Evolutionary conservation across 1,284 basidiomycete species (phyloP).

Genomic region (Kwoniella shivajii): DNA sequence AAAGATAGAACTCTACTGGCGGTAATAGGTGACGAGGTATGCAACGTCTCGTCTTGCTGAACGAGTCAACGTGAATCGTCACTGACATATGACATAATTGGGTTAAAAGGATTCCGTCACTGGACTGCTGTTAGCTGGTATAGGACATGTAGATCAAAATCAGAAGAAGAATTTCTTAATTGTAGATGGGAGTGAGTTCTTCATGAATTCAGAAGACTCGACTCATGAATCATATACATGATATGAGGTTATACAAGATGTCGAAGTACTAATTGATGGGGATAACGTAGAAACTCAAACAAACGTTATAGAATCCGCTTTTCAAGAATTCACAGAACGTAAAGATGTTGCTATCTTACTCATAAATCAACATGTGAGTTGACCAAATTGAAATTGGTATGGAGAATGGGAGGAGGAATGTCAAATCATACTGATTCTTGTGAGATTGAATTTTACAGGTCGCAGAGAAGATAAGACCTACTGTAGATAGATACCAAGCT

Average conservation of each 20-base stretch:
- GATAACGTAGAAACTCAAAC: constrained; percentile 74
- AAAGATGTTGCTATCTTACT: constrained; percentile 92
- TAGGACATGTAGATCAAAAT: constrained; percentile 82
- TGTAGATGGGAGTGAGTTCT: constrained; percentile 77
- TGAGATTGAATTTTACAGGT: constrained; percentile 61
- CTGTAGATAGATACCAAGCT: constrained; percentile 92
- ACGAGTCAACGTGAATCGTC: background rate
- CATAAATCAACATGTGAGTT: constrained; percentile 91
- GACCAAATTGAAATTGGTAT: no score
- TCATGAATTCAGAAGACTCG: background rate
- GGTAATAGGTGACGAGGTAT: constrained; percentile 92
- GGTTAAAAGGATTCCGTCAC: constrained; percentile 92
- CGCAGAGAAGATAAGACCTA: constrained; percentile 93
- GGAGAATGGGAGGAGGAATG: background rate
- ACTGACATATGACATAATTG: no score
- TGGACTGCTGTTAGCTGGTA: constrained; percentile 84
- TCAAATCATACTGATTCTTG: background rate
- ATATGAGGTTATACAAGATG: background rate
- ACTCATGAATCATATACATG: background rate
- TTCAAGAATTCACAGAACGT: constrained; percentile 88
- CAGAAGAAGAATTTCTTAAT: constrained; percentile 96
- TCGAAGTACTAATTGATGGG: background rate
- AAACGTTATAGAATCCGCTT: constrained; percentile 81
- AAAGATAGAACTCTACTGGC: constrained; percentile 86
- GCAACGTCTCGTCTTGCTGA: constrained; percentile 27